Evolutionary conservation across 2,329 filamentous ascomycete genomes (phyloP).

Genomic region (Cordyceps javanica): DNA sequence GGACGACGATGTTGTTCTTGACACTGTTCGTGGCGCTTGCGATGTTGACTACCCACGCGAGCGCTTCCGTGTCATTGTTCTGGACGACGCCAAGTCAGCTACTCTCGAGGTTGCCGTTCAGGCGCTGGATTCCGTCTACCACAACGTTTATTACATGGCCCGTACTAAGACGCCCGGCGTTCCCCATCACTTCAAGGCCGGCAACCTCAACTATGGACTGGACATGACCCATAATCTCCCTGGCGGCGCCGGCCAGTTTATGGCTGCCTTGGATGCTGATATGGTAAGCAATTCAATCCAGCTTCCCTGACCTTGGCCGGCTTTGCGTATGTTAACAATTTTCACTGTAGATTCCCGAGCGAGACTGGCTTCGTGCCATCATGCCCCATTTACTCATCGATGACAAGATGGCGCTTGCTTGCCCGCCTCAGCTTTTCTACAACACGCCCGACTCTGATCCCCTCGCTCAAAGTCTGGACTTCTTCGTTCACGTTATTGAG

Average conservation of each 20-base stretch:
- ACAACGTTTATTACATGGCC: slow-evolving; percentile 48
- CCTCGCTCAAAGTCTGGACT: slow-evolving; percentile 51
- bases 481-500: slow-evolving; percentile 50
- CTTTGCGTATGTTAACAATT: not conserved
- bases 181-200: slow-evolving; percentile 56
- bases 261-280: slow-evolving; percentile 60
- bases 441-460: slow-evolving; percentile 54
- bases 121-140: slow-evolving; percentile 32
- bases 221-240: slow-evolving; percentile 44
- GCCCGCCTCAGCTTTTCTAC: slow-evolving; percentile 57
- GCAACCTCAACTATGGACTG: slow-evolving; percentile 56
- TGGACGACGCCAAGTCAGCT: slow-evolving; percentile 47
- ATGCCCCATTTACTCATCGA: slow-evolving; percentile 55
- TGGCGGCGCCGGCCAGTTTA: slow-evolving; percentile 49
- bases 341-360: slow-evolving; percentile 51
- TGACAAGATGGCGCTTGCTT: slow-evolving; percentile 51
- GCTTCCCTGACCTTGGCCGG: not conserved
- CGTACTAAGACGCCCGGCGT: slow-evolving; percentile 42
- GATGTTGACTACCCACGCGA: slow-evolving; percentile 48
- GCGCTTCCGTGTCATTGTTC: slow-evolving; percentile 46
- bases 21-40: slow-evolving; percentile 50
- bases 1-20: slow-evolving; percentile 48
- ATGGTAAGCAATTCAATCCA: slow-evolving; percentile 40
- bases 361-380: slow-evolving; percentile 51
- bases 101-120: slow-evolving; percentile 35